These are phyloP conservation scores for Aquilaria yunnanensis DNA, from an alignment of 345 rosid species.

Conservation along the genomic window DNA sequence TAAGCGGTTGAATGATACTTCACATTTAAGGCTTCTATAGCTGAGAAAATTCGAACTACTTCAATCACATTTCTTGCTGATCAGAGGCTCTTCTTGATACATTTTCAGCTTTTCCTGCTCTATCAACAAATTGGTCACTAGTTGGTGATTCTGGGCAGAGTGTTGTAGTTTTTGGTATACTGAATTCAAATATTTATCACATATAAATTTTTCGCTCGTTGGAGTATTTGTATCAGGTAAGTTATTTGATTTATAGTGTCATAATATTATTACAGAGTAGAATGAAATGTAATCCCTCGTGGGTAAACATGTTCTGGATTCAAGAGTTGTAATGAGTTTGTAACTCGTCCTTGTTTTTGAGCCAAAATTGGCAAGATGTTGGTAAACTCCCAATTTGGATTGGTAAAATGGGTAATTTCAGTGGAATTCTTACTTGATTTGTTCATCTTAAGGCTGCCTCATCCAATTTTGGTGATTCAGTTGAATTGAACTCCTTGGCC, in stretches of 20 bases:
- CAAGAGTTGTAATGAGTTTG: conserved; percentile 3
- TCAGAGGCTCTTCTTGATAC: too few species aligned
- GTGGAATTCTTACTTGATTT: too few species aligned
- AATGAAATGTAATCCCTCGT: conserved; percentile 12
- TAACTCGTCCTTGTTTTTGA: neutral
- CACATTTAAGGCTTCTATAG: conserved; percentile 87
- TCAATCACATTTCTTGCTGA: neutral
- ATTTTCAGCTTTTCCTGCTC: too few species aligned
- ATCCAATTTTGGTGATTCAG: too few species aligned
- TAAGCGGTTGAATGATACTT: conserved; percentile 77
- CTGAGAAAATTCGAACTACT: conserved; percentile 8
- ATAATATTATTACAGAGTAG: conserved; percentile 19
- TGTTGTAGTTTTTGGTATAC: conserved; percentile 29
- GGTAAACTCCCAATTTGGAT: neutral
- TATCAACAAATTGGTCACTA: neutral
- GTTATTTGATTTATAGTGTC: conserved; percentile 35
- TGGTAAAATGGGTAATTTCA: too few species aligned
- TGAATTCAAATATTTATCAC: conserved; percentile 21
- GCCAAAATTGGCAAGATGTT: neutral
- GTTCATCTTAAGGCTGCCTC: too few species aligned
- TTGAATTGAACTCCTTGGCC: too few species aligned
- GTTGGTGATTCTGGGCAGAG: conserved; percentile 10
- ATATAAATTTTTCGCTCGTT: conserved; percentile 24
- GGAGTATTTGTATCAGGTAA: conserved; percentile 22
- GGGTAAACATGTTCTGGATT: conserved; percentile 14